Percentiles rank a stretch among this genome's conserved stretches.
Conservation (phyloP, 495 filamentous ascomycete species). For the Pseudomonodictys pantanalensis region DNA sequence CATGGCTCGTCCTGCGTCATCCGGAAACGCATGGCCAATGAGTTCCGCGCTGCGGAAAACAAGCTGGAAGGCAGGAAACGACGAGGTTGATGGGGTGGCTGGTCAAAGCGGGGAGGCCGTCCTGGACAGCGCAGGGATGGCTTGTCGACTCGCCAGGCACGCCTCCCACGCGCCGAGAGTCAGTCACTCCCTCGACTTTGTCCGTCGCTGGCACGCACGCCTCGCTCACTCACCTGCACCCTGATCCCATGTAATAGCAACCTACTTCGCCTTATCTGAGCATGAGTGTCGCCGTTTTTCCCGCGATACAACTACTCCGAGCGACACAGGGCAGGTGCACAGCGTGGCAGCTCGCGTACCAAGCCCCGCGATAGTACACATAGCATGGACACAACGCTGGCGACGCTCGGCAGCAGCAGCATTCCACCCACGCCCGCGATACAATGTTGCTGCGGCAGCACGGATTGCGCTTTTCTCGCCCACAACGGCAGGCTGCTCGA, state of each 20-base stretch:
- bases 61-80: neutral
- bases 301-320: too few relatives aligned
- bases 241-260: neutral
- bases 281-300: too few relatives aligned
- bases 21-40: neutral
- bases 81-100: conserved; percentile 11
- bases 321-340: too few relatives aligned
- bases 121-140: neutral
- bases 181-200: neutral
- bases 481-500: conserved; percentile 71
- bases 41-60: neutral
- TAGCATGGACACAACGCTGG: neutral
- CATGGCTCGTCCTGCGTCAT: too few relatives aligned
- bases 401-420: conserved; percentile 9
- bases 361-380: conserved; percentile 3
- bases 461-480: conserved; percentile 80
- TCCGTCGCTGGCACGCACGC: neutral
- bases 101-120: conserved; percentile 3
- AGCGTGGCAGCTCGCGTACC: neutral
- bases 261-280: too few relatives aligned
- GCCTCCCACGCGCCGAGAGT: too few relatives aligned
- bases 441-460: conserved; percentile 81
- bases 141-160: neutral
- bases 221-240: neutral
- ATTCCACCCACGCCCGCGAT: too few relatives aligned